A percentile compares a stretch with the other conserved stretches of the same genome.
Evolutionary conservation across 2,329 filamentous ascomycete species (phyloP).

Genomic region (Botrytis sinoallii): DNA sequence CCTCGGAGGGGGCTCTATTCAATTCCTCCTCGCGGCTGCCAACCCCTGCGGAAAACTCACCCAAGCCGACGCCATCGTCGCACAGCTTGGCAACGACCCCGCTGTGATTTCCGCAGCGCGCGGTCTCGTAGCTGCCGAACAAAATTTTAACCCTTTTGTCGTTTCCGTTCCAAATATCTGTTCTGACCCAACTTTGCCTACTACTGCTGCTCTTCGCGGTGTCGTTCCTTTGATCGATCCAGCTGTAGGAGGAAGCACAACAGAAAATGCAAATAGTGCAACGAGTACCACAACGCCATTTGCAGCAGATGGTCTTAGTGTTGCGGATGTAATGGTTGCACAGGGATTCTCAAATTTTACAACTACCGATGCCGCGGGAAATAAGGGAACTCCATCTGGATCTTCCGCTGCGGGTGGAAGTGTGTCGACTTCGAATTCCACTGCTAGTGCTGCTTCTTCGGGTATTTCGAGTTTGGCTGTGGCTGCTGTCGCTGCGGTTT

Average conservation of each 20-base stretch:
- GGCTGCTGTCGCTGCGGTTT: slow-evolving; percentile 18
- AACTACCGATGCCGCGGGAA: slow-evolving; percentile 38
- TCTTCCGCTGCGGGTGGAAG: slow-evolving; percentile 14
- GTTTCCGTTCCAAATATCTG: slow-evolving; percentile 61
- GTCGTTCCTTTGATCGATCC: slow-evolving; percentile 68
- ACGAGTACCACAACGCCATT: slow-evolving; percentile 53
- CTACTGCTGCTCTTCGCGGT: slow-evolving; percentile 58
- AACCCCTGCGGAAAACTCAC: slow-evolving; percentile 64
- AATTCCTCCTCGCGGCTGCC: slow-evolving; percentile 60
- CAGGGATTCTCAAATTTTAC: slow-evolving; percentile 64
- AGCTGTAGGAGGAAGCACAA: slow-evolving; percentile 53
- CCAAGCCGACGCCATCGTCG: slow-evolving; percentile 62
- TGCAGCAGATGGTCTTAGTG: slow-evolving; percentile 57
- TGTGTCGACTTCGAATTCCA: not conserved
- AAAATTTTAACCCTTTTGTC: slow-evolving; percentile 69
- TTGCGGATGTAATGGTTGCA: slow-evolving; percentile 60
- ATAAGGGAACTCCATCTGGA: slow-evolving; percentile 38
- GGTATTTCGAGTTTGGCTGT: slow-evolving; percentile 20
- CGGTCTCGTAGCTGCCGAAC: slow-evolving; percentile 63
- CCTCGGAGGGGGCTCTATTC: slow-evolving; percentile 59
- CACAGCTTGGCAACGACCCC: slow-evolving; percentile 57
- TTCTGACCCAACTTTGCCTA: slow-evolving; percentile 59
- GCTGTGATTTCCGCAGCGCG: slow-evolving; percentile 60
- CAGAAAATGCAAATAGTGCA: slow-evolving; percentile 58
- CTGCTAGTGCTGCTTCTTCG: not conserved